Evolutionary conservation across 2,329 filamentous ascomycete genomes (phyloP), one percentile per base, ranked within the genome.

Genomic region (Exophiala calicioides): DNA sequence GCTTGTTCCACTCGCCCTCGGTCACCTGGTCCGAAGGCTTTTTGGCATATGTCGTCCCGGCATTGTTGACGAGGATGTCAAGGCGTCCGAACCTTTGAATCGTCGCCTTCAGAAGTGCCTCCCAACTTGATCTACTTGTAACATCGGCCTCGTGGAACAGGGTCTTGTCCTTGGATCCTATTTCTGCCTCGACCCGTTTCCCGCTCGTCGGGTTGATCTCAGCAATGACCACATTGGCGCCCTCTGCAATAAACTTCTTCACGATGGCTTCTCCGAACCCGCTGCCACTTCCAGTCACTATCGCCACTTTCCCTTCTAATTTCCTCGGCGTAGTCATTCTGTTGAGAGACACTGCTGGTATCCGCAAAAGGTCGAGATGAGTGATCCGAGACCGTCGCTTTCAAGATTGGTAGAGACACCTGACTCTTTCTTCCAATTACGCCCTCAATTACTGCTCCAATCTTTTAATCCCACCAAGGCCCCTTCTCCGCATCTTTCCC

Each of bases 31-130:
- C 37, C 2, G 56, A 59, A 1, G 60, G 57, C 57, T 65, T 48
- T 18, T 50, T 51, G 43, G 45, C 36, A 37, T 59, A 57, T 45
- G 48, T 58, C 50, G 59, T 46, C 7, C 88, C 89, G 0, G 88
- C 90, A 65, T 94, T 95, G 69, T 95, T 94, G 47, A 95, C 86
- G 44, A 95, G 84, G 64, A 93, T 85, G 67, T 95, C 85, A 51
- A 95, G 89, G 74, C 93, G 94, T 61, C 88, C 89, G 55, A 62
- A 62, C 13, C 37, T 51, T 9, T 53, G 34, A 21, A 58, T 18
- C 5, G 54, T 50, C 3, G 49, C 44, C 23, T 63, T 52, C 12
- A 65, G 43, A 3, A 55, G 53, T 7, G 53, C 44, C 21, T 55
- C 49, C 64, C 63, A 67, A 20, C 56, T 47, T 3, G 50, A 40